A percentile compares a stretch with the other conserved stretches of the same genome.
Conservation (phyloP, 2,329 filamentous ascomycete genomes). For the Aureobasidium subglaciale region DNA sequence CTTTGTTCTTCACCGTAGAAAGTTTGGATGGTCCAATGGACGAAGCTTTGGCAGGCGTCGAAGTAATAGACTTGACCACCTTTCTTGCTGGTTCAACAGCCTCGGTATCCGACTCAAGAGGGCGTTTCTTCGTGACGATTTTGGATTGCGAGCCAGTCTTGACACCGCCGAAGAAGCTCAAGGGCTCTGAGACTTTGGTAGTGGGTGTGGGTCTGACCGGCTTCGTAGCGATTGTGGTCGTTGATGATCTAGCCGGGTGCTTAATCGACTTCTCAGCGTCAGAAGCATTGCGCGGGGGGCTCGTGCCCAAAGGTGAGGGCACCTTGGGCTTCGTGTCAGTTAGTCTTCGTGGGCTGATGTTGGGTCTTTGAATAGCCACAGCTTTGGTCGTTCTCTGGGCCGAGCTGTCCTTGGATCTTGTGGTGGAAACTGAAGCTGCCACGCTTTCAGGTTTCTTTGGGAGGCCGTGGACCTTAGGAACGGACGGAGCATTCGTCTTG, state of each 20-base stretch:
- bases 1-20: constrained; percentile 5
- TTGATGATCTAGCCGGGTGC: background rate
- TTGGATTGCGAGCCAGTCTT: background rate
- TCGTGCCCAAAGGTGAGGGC: constrained; percentile 55
- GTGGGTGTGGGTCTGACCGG: background rate
- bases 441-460: constrained; percentile 11
- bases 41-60: constrained; percentile 20
- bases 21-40: background rate
- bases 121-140: constrained; percentile 11
- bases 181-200: background rate
- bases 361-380: constrained; percentile 20
- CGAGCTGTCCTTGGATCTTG: constrained; percentile 17
- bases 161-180: constrained; percentile 10
- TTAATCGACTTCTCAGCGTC: constrained; percentile 37
- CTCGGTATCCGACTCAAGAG: constrained; percentile 9
- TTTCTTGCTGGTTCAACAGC: constrained; percentile 3
- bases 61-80: constrained; percentile 28
- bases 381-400: constrained; percentile 23
- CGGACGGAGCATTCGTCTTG: background rate
- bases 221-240: background rate
- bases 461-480: background rate
- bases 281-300: constrained; percentile 54
- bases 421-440: background rate
- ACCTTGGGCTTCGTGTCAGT: constrained; percentile 51
- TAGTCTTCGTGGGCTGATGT: constrained; percentile 10